Base-by-base conservation (phyloP, 78 protist genomes). In the Dictyostelium discoideum region DNA sequence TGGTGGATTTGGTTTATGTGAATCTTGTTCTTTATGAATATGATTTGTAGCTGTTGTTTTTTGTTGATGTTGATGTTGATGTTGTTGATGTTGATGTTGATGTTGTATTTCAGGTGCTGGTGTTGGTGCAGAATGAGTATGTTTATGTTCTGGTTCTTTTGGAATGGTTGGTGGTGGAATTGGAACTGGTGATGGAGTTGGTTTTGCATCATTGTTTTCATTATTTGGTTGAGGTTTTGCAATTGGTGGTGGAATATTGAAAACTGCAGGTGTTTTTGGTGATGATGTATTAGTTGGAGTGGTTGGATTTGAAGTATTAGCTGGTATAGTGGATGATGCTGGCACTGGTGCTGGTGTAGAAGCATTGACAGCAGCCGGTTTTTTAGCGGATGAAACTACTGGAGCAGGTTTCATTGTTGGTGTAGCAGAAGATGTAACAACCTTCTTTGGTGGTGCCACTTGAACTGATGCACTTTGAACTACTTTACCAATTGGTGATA, bases 381-480 rank as follows among this genome's bases (percentile, higher is more conserved):
- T 86, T 40, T 84, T 86, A 0, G 85, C 40, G 57, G 86, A 74
- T 24, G 26, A 6, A 32, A 74, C 39, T 5, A 57, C 85, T 6
- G 80, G 81, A 22, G 92, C 79, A 46, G 86, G 84, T 13, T 89
- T 57, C 37, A 22, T 10, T 60, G 69, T 60, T 32, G 78, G 65
- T 0, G 87, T 63, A 2, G 94, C 94, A 6, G 94, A 81, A 1
- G 65, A n/a, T 26, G 92, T 86, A 29, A 86, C 92, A 29, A 86
- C 92, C 3, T n/a, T 73, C 26, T 40, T 86, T n/a, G 92, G 92
- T 44, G 86, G 77, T 3, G 94, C 46, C 1, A 77, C 37, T 42
- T 89, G 94, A 16, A 89, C 87, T 18, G 76, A 48, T 1, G 77
- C 94, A 81, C 80, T 80, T 89, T 89, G 94, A 10, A 89, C 94